Evolutionary conservation across 768 basidiomycete genomes (phyloP), one percentile per base, ranked within the genome.

Genomic region (Tylopilus cervinicoccineus): DNA sequence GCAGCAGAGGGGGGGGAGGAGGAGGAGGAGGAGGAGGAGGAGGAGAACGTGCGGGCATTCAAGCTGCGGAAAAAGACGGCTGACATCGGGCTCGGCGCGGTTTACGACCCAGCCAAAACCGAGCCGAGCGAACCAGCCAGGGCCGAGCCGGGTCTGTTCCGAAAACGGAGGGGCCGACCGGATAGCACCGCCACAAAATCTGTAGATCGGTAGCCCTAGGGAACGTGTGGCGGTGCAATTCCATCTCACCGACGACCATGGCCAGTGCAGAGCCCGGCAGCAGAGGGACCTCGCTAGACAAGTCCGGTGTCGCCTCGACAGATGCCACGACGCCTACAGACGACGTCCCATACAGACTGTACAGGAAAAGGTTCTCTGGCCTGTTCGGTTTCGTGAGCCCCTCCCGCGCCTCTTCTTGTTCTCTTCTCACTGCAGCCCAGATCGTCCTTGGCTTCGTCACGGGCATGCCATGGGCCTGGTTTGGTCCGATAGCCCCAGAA

Each of bases 381-480:
- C 61, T 88, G 7, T 45, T 76, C 13, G 84, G 81, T 10, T 68
- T 91, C 48, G 85, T 84, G 50, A 53, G 50, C 32, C 23, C 1
- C 14, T 5, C 26, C 8, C 19, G 3, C 22, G 2, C 4, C 39
- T 3, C 2, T 11, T 12, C 11, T 28, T 39, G 17, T 39, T 4
- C 12, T 6, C 2, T 12, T 28, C 47, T 48, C 23, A 54, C 23
- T 1, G 4, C 1, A 9, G 7, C 7, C 3, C 43, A 88, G 87
- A 71, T 84, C 10, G 26, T 84, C 26, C 67, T 91, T 27, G 85
- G 81, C 45, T 62, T 84, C 33, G 74, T 81, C 11, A 70, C 76
- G 2, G 87, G 78, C 6, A 80, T 87, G 83, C 68, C 76, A 7
- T 82, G 81, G 78, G 76, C 85, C 4, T 93, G 88, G 88, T 93